Conservation (phyloP, 768 basidiomycete species). For the Mycena polygramma region DNA sequence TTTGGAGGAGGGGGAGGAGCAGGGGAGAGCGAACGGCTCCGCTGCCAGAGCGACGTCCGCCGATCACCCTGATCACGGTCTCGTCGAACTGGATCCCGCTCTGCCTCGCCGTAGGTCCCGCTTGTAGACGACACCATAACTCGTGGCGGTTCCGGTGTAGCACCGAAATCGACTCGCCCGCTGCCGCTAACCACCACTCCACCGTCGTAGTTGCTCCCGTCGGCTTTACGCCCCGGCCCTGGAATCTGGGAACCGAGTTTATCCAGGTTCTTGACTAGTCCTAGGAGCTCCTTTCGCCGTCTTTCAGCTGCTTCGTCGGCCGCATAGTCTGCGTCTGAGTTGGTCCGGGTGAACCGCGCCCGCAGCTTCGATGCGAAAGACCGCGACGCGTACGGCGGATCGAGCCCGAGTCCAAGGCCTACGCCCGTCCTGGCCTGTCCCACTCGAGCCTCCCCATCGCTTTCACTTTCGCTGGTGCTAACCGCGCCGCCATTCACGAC, state of each 20-base stretch:
- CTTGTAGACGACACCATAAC: constrained; percentile 37
- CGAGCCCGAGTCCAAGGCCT: constrained; percentile 25
- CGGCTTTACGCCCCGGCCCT: not conserved
- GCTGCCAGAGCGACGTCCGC: constrained; percentile 30
- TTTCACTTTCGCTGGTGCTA: constrained; percentile 37
- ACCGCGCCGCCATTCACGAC: constrained; percentile 34
- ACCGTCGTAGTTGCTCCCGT: constrained; percentile 1
- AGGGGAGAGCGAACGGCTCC: constrained; percentile 31
- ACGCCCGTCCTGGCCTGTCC: constrained; percentile 18
- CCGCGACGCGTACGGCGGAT: constrained; percentile 51
- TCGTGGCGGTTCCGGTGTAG: constrained; percentile 23
- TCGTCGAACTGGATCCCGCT: constrained; percentile 5
- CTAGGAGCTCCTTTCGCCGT: constrained; percentile 43
- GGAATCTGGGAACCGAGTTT: constrained; percentile 28
- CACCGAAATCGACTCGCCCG: constrained; percentile 29
- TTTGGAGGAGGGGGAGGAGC: constrained; percentile 29
- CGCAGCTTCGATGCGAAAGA: constrained; percentile 41
- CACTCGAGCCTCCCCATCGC: not conserved
- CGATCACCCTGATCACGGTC: constrained; percentile 23
- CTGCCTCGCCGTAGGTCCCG: constrained; percentile 13
- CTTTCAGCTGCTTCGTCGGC: constrained; percentile 36
- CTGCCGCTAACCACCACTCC: constrained; percentile 29
- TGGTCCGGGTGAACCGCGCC: constrained; percentile 12
- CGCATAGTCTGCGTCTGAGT: constrained; percentile 2
- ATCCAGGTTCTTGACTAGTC: constrained; percentile 41